These are phyloP conservation scores for Toxicodendron radicans DNA, from an alignment of 345 rosid species.

Conservation along the genomic window DNA sequence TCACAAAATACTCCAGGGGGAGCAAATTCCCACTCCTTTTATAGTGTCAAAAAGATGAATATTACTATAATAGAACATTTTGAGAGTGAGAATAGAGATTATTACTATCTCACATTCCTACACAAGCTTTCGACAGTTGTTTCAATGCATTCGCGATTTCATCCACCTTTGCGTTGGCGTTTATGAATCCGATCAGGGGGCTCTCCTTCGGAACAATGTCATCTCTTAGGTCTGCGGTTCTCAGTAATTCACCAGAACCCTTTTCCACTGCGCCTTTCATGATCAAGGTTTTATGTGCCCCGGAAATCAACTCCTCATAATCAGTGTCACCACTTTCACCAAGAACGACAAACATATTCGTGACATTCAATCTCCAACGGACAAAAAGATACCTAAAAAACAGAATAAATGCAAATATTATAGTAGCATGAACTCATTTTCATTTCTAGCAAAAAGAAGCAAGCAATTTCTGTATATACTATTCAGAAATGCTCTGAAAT, in stretches of 20 bases:
- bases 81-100: neutral
- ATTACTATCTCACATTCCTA: slow-evolving; percentile 22
- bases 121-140: slow-evolving; percentile 46
- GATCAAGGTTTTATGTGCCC: slow-evolving; percentile 76
- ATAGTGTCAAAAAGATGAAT: no score
- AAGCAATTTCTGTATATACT: neutral
- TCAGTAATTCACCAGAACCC: slow-evolving; percentile 66
- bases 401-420: neutral
- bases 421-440: neutral
- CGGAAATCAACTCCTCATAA: slow-evolving; percentile 78
- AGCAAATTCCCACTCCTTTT: no score
- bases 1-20: no score
- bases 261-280: slow-evolving; percentile 54
- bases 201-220: slow-evolving; percentile 74
- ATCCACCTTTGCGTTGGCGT: slow-evolving; percentile 41
- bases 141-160: slow-evolving; percentile 60
- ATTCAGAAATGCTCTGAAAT: neutral
- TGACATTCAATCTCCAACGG: slow-evolving; percentile 87
- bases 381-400: slow-evolving; percentile 72
- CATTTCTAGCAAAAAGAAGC: neutral
- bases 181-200: slow-evolving; percentile 50
- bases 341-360: slow-evolving; percentile 77
- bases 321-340: slow-evolving; percentile 93
- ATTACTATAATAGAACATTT: no score
- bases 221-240: slow-evolving; percentile 57